phyloP scores from a whole-genome alignment of 1,139 yeast species.

The Yamadazyma membranifaciens region DNA sequence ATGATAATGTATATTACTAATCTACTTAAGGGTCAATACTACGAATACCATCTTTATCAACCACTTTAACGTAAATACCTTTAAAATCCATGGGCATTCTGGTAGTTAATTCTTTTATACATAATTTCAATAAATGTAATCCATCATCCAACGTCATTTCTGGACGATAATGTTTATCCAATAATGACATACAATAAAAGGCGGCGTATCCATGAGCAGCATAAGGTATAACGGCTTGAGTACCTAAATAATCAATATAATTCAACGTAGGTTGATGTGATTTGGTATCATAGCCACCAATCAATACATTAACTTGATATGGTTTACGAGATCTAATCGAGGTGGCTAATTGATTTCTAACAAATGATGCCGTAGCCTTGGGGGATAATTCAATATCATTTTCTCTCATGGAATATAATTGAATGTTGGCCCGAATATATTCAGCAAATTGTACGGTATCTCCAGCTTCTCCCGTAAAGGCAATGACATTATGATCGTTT shows the following conservation, averaged over 20 bases:
- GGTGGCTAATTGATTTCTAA: constrained; percentile 84
- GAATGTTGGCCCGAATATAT: constrained; percentile 88
- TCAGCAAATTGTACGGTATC: constrained; percentile 98
- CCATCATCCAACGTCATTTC: constrained; percentile 83
- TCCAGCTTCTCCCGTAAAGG: constrained; percentile 95
- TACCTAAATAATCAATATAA: constrained; percentile 94
- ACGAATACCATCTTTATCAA: constrained; percentile 65
- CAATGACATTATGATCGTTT: constrained; percentile 77
- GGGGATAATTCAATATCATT: constrained; percentile 75
- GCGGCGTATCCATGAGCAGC: constrained; percentile 88
- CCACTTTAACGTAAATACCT: constrained; percentile 78
- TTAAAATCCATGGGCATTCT: constrained; percentile 97
- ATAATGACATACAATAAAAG: constrained; percentile 82
- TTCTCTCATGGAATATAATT: constrained; percentile 84
- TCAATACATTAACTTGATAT: constrained; percentile 83
- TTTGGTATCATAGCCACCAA: constrained; percentile 80
- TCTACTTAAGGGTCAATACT: too few species aligned
- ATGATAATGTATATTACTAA: too few species aligned
- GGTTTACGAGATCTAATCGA: constrained; percentile 89
- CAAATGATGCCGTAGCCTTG: constrained; percentile 82
- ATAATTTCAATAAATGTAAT: constrained; percentile 63
- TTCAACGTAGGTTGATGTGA: constrained; percentile 65
- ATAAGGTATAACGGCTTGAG: constrained; percentile 86
- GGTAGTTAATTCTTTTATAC: constrained; percentile 74
- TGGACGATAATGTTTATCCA: constrained; percentile 86